Base-by-base conservation (phyloP, 306 rosid genomes). In the Adenanthera pavonina region DNA sequence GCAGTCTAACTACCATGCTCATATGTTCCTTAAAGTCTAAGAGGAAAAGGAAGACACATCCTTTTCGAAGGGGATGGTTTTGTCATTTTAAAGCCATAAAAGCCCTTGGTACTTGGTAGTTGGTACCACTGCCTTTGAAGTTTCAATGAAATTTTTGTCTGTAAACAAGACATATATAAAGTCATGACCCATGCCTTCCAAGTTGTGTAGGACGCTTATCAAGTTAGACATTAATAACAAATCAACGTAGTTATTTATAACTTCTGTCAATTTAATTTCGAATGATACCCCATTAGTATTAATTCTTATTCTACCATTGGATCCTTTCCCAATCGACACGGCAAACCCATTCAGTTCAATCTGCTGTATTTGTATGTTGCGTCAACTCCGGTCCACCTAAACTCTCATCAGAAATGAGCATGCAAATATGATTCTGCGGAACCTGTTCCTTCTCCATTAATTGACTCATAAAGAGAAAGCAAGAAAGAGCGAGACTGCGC, bases 1-100 rank as follows among this genome's bases (percentile, higher is more conserved):
- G 85, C 84, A 81, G 84, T 79, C 84, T 72, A 90, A 85, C 91
- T 86, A 89, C 94, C 89, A 85, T 92, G 88, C 84, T 87, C 90
- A 77, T 85, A 68, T 84, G 88, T 87, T 86, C 84, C 85, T 70
- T 86, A 80, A 77, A 83, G 87, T 73, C 83, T 79, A 53, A 40
- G 65, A 85, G 81, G 83, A 43, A 84, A 81, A 83, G 86, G 69
- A 88, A 70, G 91, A 78, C 87, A 86, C 86, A 89, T 89, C 89
- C 86, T 88, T 92, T 90, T 86, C 85, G 75, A 12, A 83, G 81
- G 84, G 83, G 77, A 85, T 84, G 81, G 85, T 81, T 87, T 86
- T 84, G 79, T 88, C 80, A 84, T 84, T 86, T 86, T 81, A 87
- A 88, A 87, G 87, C 86, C 84, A 78, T 85, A 83, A 86, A 90